Conservation (phyloP, 2,329 filamentous ascomycete genomes). For the Arthrobotrys musiformis region DNA sequence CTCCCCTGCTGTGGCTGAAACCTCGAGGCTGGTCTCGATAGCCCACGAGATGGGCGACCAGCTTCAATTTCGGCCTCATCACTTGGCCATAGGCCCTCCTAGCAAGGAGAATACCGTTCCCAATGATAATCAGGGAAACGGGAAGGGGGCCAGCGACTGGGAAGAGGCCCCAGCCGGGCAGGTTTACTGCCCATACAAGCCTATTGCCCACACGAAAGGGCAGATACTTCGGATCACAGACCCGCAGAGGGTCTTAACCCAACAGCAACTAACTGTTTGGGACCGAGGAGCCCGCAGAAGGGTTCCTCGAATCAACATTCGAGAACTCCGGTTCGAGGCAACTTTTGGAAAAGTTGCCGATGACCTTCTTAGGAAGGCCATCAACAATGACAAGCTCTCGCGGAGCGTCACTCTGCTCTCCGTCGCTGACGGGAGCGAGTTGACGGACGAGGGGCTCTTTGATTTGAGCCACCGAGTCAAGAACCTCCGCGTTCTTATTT, state of each 20-base stretch:
- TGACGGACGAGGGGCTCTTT: constrained; percentile 28
- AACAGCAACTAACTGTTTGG: neutral
- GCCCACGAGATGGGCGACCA: no score
- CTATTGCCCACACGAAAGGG: neutral
- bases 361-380: neutral
- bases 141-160: no score
- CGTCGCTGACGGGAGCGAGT: neutral
- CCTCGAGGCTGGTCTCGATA: no score
- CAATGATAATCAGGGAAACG: no score
- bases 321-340: constrained; percentile 27
- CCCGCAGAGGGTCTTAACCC: neutral
- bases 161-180: no score
- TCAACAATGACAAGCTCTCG: neutral
- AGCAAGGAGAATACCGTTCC: no score
- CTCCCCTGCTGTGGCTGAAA: no score
- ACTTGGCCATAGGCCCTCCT: no score
- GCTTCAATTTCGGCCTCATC: no score
- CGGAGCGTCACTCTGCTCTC: constrained; percentile 10
- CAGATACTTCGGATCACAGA: constrained; percentile 11
- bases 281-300: neutral
- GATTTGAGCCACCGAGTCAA: neutral
- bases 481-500: constrained; percentile 22
- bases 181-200: neutral
- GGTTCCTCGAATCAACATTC: neutral
- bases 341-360: constrained; percentile 11